Base-by-base conservation (phyloP, 2,329 filamentous ascomycete genomes). In the Bretziella fagacearum region DNA sequence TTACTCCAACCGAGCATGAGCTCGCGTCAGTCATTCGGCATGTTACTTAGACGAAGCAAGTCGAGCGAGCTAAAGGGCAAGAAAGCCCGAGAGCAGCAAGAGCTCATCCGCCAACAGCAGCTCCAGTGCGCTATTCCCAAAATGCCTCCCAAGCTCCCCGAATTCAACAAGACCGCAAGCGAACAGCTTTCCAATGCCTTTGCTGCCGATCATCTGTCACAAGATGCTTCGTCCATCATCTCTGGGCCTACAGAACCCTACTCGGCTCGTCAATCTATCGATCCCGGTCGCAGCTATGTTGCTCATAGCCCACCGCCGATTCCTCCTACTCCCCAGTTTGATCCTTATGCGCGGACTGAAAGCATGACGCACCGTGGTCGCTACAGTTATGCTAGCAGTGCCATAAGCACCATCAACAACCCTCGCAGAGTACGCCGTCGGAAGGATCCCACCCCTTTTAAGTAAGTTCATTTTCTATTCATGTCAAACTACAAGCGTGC, bases 381-480 rank as follows among this genome's bases (percentile, higher is more conserved):
- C 54, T 94, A 93, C 65, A 95, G 87, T 66, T 96, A 95, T 65
- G 86, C 89, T 49, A 93, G 84, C 66, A 93, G 83, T 63, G 81
- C 84, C 46, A 75, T 89, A 54, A 94, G 84, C 68, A 82, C 84
- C 51, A 77, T 94, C 66, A 94, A 94, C 67, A 94, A 82, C 62
- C 89, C 91, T 53, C 79, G 91, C 54, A 79, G 87, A 59, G 80
- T 96, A 54, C 79, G 91, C 56, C 81, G 89, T 68, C 80, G 91
- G 67, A 96, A 94, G 70, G 91, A 98, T 59, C 91, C 91, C 6
- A 95, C 89, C 8, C 86, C 91, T 1, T 94, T 96, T 74, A 98
- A 98, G 89, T 96, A 69, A 74, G 86, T 74, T 23, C n/a, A 35
- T 15, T n/a, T 26, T 29, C n/a, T 30, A 10, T 50, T 44, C 41